Evolutionary conservation across 176 grass and related monocot genomes (phyloP), one percentile per base, ranked within the genome.

Genomic region (Cenchrus purpureus): DNA sequence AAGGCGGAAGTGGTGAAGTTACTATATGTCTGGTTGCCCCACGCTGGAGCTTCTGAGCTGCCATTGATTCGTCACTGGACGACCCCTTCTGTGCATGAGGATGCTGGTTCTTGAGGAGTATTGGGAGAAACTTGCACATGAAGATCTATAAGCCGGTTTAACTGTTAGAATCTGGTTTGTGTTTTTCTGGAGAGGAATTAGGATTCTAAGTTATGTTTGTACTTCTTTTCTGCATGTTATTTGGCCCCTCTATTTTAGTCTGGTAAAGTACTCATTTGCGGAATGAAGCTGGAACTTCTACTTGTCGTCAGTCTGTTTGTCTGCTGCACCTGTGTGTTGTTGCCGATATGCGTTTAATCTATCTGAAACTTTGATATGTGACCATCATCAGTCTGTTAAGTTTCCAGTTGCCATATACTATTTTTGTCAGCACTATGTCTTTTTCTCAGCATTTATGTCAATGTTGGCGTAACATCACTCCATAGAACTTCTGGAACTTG

Each of bases 11-110:
- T 10, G 3, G 46, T 53, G 46, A 42, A 20, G 12, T 67, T 54
- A 31, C 17, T 12, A 3, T 80, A 12, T 4, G 48, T 40, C 0
- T 8, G 12, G 78, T n/a, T 5, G 13, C 15, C 12, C 17, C 29
- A 22, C 48, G 29, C 48, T 80, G 78, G 78, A 54, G 62, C 49
- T 80, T 80, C 78, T 16, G 53, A 40, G 50, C 46, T 67, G 78
- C 78, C 49, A 68, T 68, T 67, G 78, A 68, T 54, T 53, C 32
- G 2, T 67, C 50, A 9, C 71, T 73, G n/a, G 48, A 9, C 0
- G 48, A 73, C 14, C 71, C 71, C 22, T 52, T 73, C 14, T 28
- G 48, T 12, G 48, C 71, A 53, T 51, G 48, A 73, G 12, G 46
- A 52, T 52, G 71, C 71, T 70, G 42, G 57, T 60, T 48, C 68